Base-by-base conservation (phyloP, 306 rosid species). In the Carpinus viminea region DNA sequence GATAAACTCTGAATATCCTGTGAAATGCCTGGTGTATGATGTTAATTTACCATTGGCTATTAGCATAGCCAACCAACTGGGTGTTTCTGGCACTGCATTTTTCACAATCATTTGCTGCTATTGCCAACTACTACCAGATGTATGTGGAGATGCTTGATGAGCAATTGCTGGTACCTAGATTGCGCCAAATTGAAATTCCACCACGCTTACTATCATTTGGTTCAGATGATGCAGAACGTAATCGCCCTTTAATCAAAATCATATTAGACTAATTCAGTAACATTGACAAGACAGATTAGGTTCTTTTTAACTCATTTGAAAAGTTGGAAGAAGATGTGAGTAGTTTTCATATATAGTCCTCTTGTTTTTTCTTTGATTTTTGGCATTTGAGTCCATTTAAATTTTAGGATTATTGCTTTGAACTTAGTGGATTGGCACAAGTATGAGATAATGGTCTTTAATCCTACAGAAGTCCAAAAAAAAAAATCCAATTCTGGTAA, bases 61-160 rank as follows among this genome's bases (percentile, higher is more conserved):
- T 24, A 80, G 55, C 12, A 11, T 85, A 24, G 70, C 78, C 4
- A 76, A 72, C 12, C 46, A 24, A 26, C 43, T 60, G 21, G 81
- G 79, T 18, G n/a, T 85, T 2, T 11, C n/a, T 0, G 74, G 78
- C 7, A 81, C 76, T 18, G 61, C 88, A 4, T 85, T 85, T 15
- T 85, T 81, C 75, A 85, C 74, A 66, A n/a, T 66, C 85, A 2
- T 79, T 70, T 18, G 80, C 81, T 24, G 89, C 75, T 3, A 74
- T 60, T 59, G 59, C 79, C 12, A 28, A 76, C 13, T 85, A 78
- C 70, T 73, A 75, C 16, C 38, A 41, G 17, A 48, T 74, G 20
- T 11, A 50, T 18, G 46, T 47, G 2, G 76, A 72, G 3, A 17
- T 55, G 43, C 28, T 12, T 64, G 70, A 18, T 0, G 2, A 31